These are phyloP conservation scores for Saccharomycopsis sp. DNA, from an alignment of 805 yeast genomes.

Conservation along the genomic window DNA sequence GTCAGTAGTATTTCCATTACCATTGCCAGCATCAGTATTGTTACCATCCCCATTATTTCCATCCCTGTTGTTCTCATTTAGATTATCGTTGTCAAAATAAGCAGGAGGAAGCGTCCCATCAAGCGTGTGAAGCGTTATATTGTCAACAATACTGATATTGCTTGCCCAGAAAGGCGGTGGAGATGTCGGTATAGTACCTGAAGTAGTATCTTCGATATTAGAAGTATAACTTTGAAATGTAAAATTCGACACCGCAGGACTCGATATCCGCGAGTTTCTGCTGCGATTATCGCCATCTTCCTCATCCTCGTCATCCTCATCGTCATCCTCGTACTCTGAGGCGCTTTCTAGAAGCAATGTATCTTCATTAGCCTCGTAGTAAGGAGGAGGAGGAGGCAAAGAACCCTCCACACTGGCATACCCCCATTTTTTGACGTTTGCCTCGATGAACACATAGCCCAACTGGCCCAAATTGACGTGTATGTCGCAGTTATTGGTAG, in stretches of 20 bases:
- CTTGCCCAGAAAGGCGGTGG: slow-evolving; percentile 22
- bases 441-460: slow-evolving; percentile 88
- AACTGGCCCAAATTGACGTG: slow-evolving; percentile 85
- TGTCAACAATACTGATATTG: slow-evolving; percentile 16
- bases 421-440: slow-evolving; percentile 92
- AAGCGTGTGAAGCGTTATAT: slow-evolving; percentile 18
- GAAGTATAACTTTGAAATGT: neutral
- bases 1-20: neutral
- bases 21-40: neutral
- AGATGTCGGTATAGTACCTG: slow-evolving; percentile 11
- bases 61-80: too few species aligned
- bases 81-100: slow-evolving; percentile 5
- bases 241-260: neutral
- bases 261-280: neutral
- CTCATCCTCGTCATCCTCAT: slow-evolving; percentile 29
- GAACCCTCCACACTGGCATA: slow-evolving; percentile 82
- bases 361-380: slow-evolving; percentile 72
- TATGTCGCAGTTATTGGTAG: slow-evolving; percentile 73
- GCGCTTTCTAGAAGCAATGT: slow-evolving; percentile 57
- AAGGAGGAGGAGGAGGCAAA: slow-evolving; percentile 91
- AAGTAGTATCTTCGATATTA: neutral
- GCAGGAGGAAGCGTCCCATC: slow-evolving; percentile 16
- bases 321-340: slow-evolving; percentile 38
- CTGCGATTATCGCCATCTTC: neutral
- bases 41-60: neutral